Percentiles rank a stretch among this genome's conserved stretches.
Conservation (phyloP, 495 filamentous ascomycete genomes). For the Penicillium egyptiacum region DNA sequence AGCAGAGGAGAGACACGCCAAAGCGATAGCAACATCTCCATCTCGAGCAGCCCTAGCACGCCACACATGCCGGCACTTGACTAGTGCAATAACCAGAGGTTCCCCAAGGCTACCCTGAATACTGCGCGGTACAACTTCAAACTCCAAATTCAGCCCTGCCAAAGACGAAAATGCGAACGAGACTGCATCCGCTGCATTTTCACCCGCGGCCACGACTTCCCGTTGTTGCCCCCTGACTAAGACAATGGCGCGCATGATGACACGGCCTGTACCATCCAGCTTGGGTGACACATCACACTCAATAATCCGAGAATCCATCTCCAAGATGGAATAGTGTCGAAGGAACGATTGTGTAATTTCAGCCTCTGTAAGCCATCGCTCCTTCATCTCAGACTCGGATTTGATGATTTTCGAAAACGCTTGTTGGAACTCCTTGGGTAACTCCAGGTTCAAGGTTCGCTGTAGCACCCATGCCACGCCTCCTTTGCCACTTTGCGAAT, state of each 20-base stretch:
- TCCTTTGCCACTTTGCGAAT: constrained; percentile 85
- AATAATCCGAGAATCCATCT: constrained; percentile 6
- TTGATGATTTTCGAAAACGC: constrained; percentile 9
- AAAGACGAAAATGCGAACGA: not conserved
- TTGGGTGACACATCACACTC: not conserved
- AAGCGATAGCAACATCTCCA: not conserved
- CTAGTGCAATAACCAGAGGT: not conserved
- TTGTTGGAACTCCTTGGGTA: constrained; percentile 48
- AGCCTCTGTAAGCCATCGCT: constrained; percentile 3
- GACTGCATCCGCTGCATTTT: not conserved
- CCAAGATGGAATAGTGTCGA: constrained; percentile 7
- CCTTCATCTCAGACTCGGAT: constrained; percentile 3
- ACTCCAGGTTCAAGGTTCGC: constrained; percentile 70
- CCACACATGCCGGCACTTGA: not conserved
- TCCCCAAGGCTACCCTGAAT: constrained; percentile 1
- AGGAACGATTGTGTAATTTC: constrained; percentile 8
- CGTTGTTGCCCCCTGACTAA: not conserved
- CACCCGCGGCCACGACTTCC: not conserved
- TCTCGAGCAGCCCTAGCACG: not conserved
- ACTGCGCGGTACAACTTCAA: not conserved
- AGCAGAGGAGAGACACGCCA: not conserved
- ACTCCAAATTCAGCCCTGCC: not conserved
- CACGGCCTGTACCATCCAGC: not conserved
- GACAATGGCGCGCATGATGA: not conserved
- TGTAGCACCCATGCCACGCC: constrained; percentile 68